Evolutionary conservation across 148 eudicot species (phyloP), one percentile per base, ranked within the genome.

Genomic region (Bassia scoparia): DNA sequence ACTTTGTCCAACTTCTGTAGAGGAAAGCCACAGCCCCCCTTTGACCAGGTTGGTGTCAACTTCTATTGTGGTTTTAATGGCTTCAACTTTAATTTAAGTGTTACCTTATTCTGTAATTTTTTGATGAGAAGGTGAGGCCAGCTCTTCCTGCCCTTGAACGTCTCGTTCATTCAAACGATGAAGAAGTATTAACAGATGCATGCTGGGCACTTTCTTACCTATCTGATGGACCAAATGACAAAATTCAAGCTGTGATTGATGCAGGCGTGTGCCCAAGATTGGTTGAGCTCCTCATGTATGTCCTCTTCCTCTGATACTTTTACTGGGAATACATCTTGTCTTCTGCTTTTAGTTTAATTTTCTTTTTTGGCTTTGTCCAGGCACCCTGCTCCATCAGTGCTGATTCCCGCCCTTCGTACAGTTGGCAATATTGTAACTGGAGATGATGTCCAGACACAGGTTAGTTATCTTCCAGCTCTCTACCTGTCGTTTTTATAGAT

Each of bases 171-270:
- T 91, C 97, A 62, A 87, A 72, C 79, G 97, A 91, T 61, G 97
- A 91, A 56, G 97, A 91, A 80, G 88, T 91, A 33, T 79, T 91
- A 66, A 91, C 94, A 18, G 94, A 91, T 85, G 90, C 97, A 26
- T 91, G 97, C 79, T 91, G 96, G 96, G 92, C 96, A 52, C 87
- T 90, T 43, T 90, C 96, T n/a, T 90, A 90, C 72, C 84, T 90
- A 4, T 87, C 97, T 63, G 94, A 89, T 81, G 97, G 97, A 59
- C 85, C 97, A 48, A 91, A 89, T 72, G 94, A 89, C 81, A 89
- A 89, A 81, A 91, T 91, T 75, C 97, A 91, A 84, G 88, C 94
- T 76, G 97, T 91, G 63, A 86, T 91, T 71, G 92, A 91, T 46
- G 87, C 97, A 31, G 86, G 86, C 74, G 91, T 91, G 55, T 87